phyloP scores from a whole-genome alignment of 345 rosid genomes.

The Streptanthus diversifolius region DNA sequence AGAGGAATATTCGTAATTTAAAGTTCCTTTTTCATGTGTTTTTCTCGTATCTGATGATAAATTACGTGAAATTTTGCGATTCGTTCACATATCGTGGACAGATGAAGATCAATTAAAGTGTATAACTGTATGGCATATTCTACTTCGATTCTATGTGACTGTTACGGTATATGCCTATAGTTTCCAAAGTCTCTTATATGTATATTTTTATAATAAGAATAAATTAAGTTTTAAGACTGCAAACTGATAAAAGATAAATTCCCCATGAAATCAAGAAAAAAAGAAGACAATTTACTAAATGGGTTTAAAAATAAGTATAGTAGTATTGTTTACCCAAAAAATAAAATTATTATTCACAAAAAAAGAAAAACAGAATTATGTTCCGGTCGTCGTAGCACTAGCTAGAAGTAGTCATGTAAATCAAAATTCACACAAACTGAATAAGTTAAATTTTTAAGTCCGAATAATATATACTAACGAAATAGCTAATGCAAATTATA shows the following conservation, averaged over 20 bases:
- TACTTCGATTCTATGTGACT: slow-evolving; percentile 7
- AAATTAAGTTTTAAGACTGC: background rate
- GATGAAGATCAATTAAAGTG: slow-evolving; percentile 4
- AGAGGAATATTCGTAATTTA: slow-evolving; percentile 18
- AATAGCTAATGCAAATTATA: background rate
- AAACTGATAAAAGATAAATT: background rate
- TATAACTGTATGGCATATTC: slow-evolving; percentile 23
- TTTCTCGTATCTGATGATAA: slow-evolving; percentile 13
- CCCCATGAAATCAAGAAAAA: background rate
- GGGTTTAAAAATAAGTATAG: background rate
- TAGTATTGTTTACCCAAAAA: background rate
- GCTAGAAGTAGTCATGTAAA: background rate
- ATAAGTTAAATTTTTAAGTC: background rate
- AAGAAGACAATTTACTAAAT: background rate
- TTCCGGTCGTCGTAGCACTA: background rate
- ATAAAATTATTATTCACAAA: background rate
- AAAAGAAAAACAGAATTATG: background rate
- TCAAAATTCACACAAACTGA: background rate
- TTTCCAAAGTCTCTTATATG: background rate
- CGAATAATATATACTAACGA: background rate
- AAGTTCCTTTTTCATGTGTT: slow-evolving; percentile 29
- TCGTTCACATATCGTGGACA: slow-evolving; percentile 1
- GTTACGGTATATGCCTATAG: background rate
- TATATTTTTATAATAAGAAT: background rate
- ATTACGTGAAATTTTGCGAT: slow-evolving; percentile 11